Evolutionary conservation across 78 protist genomes (phyloP).

Genomic region (slime mould (Dictyostelium discoideum)): DNA sequence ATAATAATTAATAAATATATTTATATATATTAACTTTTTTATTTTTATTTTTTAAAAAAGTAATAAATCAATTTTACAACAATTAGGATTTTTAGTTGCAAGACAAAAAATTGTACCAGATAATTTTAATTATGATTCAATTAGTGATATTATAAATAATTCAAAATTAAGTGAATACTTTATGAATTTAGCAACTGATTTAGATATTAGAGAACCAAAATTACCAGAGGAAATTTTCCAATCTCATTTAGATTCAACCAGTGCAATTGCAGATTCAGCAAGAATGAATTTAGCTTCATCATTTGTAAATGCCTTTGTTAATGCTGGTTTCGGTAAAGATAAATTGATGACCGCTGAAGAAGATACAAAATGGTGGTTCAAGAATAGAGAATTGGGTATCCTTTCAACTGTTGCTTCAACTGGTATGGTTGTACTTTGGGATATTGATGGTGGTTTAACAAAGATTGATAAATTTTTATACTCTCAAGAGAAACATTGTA

Average conservation of each 20-base stretch:
- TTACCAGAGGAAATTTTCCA: constrained; percentile 98
- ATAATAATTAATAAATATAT: background rate
- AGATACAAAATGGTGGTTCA: constrained; percentile 92
- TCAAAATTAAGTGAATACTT: constrained; percentile 86
- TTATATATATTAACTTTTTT: background rate
- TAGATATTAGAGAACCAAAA: constrained; percentile 97
- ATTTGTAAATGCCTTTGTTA: constrained; percentile 98
- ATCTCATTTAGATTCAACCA: constrained; percentile 80
- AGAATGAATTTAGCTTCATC: constrained; percentile 94
- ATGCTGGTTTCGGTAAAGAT: constrained; percentile 95
- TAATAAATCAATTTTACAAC: constrained; percentile 66
- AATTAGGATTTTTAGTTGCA: constrained; percentile 91
- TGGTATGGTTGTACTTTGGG: constrained; percentile 98
- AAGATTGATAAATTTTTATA: constrained; percentile 91
- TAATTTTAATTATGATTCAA: constrained; percentile 34
- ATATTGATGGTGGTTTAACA: constrained; percentile 94
- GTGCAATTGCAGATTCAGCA: constrained; percentile 86
- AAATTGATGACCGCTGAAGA: constrained; percentile 92
- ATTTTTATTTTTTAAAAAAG: background rate
- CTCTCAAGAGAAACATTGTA: constrained; percentile 86
- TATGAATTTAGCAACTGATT: constrained; percentile 92
- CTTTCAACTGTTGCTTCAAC: constrained; percentile 97
- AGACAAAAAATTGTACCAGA: constrained; percentile 78
- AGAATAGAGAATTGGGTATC: constrained; percentile 96
- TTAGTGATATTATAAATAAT: constrained; percentile 85